These are phyloP conservation scores for Eimeria praecox DNA, from an alignment of 169 alveolate genomes.

Conservation along the genomic window DNA sequence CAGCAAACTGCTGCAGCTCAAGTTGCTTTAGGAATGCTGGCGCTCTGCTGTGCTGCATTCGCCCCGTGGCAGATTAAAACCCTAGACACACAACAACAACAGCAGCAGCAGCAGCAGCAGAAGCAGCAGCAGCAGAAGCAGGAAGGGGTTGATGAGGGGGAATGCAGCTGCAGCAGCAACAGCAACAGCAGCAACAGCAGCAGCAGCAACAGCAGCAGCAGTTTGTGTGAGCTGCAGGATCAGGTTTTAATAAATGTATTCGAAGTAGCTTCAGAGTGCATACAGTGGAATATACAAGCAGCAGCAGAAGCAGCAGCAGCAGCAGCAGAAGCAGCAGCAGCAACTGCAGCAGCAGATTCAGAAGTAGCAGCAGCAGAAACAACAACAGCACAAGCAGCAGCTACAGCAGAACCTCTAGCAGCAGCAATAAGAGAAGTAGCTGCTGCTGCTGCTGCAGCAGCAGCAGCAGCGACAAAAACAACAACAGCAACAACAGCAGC, in stretches of 20 bases:
- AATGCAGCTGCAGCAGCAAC: not conserved
- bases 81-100: slow-evolving; percentile 24
- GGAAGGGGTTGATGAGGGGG: not conserved
- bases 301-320: slow-evolving; percentile 40
- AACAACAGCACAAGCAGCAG: not conserved
- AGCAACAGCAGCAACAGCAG: not conserved
- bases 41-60: not conserved
- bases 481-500: slow-evolving; percentile 41
- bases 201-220: not conserved
- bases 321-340: no score
- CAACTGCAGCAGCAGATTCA: slow-evolving; percentile 19
- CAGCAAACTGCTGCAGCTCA: slow-evolving; percentile 52
- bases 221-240: slow-evolving; percentile 11
- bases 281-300: not conserved
- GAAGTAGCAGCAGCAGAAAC: slow-evolving; percentile 13
- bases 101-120: slow-evolving; percentile 67
- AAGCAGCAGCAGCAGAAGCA: slow-evolving; percentile 45
- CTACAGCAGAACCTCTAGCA: not conserved
- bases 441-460: not conserved
- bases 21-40: slow-evolving; percentile 71
- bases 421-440: slow-evolving; percentile 35
- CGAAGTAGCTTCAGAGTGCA: not conserved
- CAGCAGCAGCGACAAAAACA: slow-evolving; percentile 8
- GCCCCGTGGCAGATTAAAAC: slow-evolving; percentile 22
- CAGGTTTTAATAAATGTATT: slow-evolving; percentile 1